These are phyloP conservation scores for Sclerotinia spermophila DNA, from an alignment of 2,329 filamentous ascomycete species.

Conservation along the genomic window DNA sequence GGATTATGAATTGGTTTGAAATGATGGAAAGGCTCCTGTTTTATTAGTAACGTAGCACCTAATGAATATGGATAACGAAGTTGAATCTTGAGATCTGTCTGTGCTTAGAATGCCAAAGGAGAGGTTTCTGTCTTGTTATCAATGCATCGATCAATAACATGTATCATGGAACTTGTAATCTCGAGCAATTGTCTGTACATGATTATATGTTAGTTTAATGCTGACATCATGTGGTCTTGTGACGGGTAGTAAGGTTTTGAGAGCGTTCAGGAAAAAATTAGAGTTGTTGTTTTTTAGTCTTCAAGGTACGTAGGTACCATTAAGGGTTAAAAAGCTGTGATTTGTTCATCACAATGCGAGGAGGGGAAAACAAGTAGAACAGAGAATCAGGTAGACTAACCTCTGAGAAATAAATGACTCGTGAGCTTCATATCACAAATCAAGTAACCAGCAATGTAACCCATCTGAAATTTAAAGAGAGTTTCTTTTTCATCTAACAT, in stretches of 20 bases:
- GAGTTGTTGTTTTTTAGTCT: slow-evolving; percentile 20
- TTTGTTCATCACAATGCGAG: slow-evolving; percentile 16
- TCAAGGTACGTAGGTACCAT: slow-evolving; percentile 15
- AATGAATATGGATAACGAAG: neutral
- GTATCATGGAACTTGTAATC: neutral
- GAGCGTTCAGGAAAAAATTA: slow-evolving; percentile 18
- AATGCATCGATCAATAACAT: neutral
- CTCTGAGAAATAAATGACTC: neutral
- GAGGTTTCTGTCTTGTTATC: neutral
- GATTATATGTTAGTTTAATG: neutral
- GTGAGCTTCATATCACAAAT: slow-evolving; percentile 12
- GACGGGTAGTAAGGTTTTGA: neutral
- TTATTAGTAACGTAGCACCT: slow-evolving; percentile 2
- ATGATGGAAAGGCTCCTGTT: neutral
- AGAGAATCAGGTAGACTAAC: slow-evolving; percentile 1
- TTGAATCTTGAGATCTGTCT: neutral
- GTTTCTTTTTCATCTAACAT: slow-evolving; percentile 9
- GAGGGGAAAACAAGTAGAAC: neutral
- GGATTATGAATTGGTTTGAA: slow-evolving; percentile 37
- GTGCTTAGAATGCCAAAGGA: neutral
- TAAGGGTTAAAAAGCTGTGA: slow-evolving; percentile 21
- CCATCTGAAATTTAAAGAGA: slow-evolving; percentile 5
- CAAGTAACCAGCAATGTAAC: slow-evolving; percentile 10
- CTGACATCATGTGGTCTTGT: neutral
- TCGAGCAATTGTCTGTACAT: neutral